Conservation (phyloP, 352 stramenopile species). For the Phytophthora palmivora region DNA sequence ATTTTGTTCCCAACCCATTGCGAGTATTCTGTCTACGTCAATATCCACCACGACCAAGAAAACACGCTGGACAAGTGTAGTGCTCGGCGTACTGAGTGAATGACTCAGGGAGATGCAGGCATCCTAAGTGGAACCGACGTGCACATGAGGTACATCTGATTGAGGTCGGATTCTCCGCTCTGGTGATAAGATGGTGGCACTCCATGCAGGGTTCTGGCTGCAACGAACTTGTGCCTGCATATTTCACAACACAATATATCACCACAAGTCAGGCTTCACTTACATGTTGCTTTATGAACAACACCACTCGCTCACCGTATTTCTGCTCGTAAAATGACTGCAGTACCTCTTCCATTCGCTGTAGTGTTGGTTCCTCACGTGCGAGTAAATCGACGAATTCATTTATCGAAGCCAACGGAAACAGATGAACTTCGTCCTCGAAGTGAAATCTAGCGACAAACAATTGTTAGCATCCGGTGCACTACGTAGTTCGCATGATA, state of each 20-base stretch:
- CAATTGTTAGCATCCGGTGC: not conserved
- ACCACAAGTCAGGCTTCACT: not conserved
- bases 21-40: constrained; percentile 8
- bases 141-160: constrained; percentile 63
- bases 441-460: constrained; percentile 48
- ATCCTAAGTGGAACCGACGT: constrained; percentile 58
- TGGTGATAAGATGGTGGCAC: constrained; percentile 44
- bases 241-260: not conserved
- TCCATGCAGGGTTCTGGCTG: constrained; percentile 45
- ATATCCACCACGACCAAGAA: constrained; percentile 50
- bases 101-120: constrained; percentile 59
- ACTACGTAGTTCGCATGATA: too few relatives aligned
- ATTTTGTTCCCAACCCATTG: not conserved
- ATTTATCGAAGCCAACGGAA: constrained; percentile 53
- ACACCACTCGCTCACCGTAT: constrained; percentile 31
- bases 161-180: constrained; percentile 33
- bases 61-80: constrained; percentile 74
- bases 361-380: constrained; percentile 41
- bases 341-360: constrained; percentile 46
- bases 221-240: constrained; percentile 17
- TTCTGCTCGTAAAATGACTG: constrained; percentile 42
- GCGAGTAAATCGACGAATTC: constrained; percentile 42
- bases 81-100: constrained; percentile 64
- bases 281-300: not conserved
- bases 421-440: constrained; percentile 76